These are phyloP conservation scores for Asclepias syriaca DNA, from an alignment of 257 asterid genomes.

Conservation along the genomic window DNA sequence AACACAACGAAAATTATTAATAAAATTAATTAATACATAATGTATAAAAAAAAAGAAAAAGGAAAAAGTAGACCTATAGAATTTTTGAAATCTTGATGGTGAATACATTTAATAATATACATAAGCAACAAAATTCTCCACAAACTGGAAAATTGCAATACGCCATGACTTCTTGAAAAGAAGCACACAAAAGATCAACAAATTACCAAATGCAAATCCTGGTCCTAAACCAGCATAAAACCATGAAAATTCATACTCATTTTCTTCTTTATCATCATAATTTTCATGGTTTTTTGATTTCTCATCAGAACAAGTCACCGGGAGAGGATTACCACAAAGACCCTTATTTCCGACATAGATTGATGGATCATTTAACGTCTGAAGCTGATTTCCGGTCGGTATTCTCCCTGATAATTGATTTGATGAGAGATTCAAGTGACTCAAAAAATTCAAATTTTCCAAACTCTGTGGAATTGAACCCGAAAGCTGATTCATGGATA, in stretches of 20 bases:
- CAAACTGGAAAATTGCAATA: too few relatives aligned
- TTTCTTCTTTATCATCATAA: not conserved
- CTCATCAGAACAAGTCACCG: not conserved
- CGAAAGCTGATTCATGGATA: conserved; percentile 24
- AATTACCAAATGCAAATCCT: conserved; percentile 20
- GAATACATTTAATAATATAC: too few relatives aligned
- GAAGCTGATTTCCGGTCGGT: conserved; percentile 33
- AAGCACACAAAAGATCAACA: conserved; percentile 14
- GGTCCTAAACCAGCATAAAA: conserved; percentile 13
- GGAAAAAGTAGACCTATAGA: too few relatives aligned
- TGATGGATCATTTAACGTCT: conserved; percentile 12
- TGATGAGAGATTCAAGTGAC: conserved; percentile 11
- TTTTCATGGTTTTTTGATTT: too few relatives aligned
- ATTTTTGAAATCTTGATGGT: too few relatives aligned
- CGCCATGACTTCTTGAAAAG: conserved; percentile 16
- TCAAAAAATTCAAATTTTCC: conserved; percentile 19
- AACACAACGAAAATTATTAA: too few relatives aligned
- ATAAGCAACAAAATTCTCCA: too few relatives aligned
- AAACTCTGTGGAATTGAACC: conserved; percentile 29
- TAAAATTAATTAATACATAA: too few relatives aligned
- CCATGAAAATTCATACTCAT: not conserved
- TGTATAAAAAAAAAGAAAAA: too few relatives aligned
- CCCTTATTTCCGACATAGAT: not conserved
- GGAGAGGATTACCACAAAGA: conserved; percentile 5
- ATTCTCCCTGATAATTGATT: conserved; percentile 26